Base-by-base conservation (phyloP, 345 rosid genomes). In the Cochlearia excelsa region DNA sequence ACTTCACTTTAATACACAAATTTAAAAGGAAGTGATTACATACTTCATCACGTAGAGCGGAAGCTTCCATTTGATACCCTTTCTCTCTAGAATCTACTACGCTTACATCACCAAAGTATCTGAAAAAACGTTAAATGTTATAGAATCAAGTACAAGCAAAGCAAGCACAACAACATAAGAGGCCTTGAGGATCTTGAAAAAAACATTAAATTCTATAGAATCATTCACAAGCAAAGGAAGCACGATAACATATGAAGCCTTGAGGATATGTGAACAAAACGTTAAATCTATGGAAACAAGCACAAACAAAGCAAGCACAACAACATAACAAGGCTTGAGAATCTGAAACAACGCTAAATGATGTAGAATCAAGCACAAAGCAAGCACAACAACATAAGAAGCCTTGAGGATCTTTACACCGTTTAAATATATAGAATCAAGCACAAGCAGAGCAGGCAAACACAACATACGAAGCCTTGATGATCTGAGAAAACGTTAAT, bases 1-100 rank as follows among this genome's bases (percentile, higher is more conserved):
- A 29, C 6, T 5, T 3, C 57, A 56, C 10, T 40, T n/a, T 16
- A 47, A 33, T 11, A 40, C 40, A 26, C 3, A 61, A n/a, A 9
- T 8, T 26, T 23, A 51, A 52, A 39, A 33, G 41, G 38, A 59
- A 70, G 33, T 61, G 38, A 9, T 45, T 50, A 55, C 75, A 58
- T 79, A 93, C 99, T 81, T 94, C 99, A 81, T 94, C 99, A 54
- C 81, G 93, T 75, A 94, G 96, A 26, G 88, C 90, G 69, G 97
- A 87, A 61, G 96, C 81, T 80, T 87, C 95, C 30, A 72, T 85
- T 63, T 80, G 83, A 81, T 87, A 83, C 51, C 85, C 87, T 3
- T 66, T 30, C 45, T 80, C 89, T 73, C 79, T 80, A 34, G 71
- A 45, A 67, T 75, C 78, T 3, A 71, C 57, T 28, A 71, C 81